These are phyloP conservation scores for Monosporascus sp. DNA, from an alignment of 2,329 filamentous ascomycete species.

Conservation along the genomic window DNA sequence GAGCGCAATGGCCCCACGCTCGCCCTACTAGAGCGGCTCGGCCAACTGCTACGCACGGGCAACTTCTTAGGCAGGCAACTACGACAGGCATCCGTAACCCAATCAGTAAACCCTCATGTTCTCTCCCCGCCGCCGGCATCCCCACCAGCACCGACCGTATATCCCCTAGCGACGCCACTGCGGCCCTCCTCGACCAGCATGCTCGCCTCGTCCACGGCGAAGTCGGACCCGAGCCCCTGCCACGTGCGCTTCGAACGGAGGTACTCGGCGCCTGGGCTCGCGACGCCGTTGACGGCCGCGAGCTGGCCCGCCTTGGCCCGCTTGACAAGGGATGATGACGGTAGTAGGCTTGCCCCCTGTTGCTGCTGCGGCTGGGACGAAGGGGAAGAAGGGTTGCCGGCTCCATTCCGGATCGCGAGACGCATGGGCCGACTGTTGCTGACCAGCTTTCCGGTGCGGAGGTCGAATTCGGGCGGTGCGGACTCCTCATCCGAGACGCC, in stretches of 20 bases:
- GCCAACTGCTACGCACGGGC: too few relatives aligned
- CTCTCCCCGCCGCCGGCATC: neutral
- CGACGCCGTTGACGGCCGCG: constrained; percentile 73
- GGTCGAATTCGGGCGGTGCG: constrained; percentile 83
- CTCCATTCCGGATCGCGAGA: constrained; percentile 31
- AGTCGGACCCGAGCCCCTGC: constrained; percentile 88
- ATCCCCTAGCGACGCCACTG: constrained; percentile 83
- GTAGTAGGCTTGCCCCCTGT: constrained; percentile 17
- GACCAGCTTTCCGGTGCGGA: constrained; percentile 80
- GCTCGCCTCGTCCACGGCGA: constrained; percentile 58
- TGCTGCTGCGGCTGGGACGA: constrained; percentile 10
- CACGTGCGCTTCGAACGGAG: constrained; percentile 79
- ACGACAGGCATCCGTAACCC: neutral
- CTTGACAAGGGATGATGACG: constrained; percentile 54
- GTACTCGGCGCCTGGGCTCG: constrained; percentile 89
- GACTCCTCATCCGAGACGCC: constrained; percentile 62
- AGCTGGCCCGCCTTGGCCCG: constrained; percentile 58
- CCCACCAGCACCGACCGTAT: constrained; percentile 56
- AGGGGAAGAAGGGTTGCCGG: constrained; percentile 1
- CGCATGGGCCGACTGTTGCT: constrained; percentile 73
- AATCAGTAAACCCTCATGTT: neutral
- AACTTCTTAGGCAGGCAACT: too few relatives aligned
- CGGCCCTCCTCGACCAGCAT: constrained; percentile 78
- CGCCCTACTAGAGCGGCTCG: too few relatives aligned
- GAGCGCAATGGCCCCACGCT: too few relatives aligned